Base-by-base conservation (phyloP, 257 asterid species). In the Lithospermum erythrorhizon region DNA sequence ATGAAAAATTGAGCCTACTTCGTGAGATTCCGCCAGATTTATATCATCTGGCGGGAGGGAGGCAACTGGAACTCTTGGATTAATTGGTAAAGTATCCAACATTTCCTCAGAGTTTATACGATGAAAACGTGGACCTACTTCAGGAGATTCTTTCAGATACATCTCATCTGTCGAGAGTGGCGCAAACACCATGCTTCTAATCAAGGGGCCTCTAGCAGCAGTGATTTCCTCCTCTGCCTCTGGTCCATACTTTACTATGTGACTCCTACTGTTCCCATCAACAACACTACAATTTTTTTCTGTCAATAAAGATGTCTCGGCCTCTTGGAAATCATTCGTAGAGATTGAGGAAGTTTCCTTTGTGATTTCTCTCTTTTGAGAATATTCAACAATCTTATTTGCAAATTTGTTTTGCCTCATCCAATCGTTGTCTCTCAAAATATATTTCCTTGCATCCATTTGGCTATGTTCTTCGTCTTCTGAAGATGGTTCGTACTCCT, bases 101-200 rank as follows among this genome's bases (percentile, higher is more conserved):
- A 14, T 41, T 41, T 41, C 18, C 5, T 41, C 49, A 11, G 49
- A 41, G 49, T 18, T 41, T 41, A 41, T 14, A 41, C 13, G 49
- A 41, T 41, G 17, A 13, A 41, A 41, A 0, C 3, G 0, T 41
- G 49, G 14, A 35, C 47, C 47, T 35, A 35, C 15, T 35, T 35
- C 47, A 8, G 1, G 49, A 41, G 18, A 41, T 41, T 2, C 49
- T 11, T 41, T 41, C 49, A 41, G 17, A 41, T 41, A 41, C 53
- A 81, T 14, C 21, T 73, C 74, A 59, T 77, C 89, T 54, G 67
- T 65, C 57, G 83, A 70, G 13, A 70, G 41, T 22, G 77, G 68
- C 35, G 66, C 75, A 5, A 79, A 62, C 35, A 56, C 68, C 16
- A 63, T 59, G 59, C 73, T 79, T 65, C 64, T 81, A 25, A 73